Evolutionary conservation across 2,329 filamentous ascomycete genomes (phyloP), one percentile per base, ranked within the genome.

Genomic region (Ilyonectria mors-panacis): DNA sequence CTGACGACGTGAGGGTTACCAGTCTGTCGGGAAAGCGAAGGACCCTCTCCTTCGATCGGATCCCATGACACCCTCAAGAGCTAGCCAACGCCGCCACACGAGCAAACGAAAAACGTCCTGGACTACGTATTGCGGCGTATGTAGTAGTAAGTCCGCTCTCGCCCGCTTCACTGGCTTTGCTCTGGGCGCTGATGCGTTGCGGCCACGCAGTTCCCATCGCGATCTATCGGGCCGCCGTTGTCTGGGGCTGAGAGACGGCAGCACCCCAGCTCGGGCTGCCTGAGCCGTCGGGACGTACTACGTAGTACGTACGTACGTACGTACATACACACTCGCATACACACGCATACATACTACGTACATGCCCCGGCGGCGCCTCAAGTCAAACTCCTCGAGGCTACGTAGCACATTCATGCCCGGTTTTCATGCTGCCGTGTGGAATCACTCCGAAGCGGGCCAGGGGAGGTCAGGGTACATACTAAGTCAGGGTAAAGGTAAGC

Each of bases 1-100:
- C 47, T 66, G 57, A 63, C 45, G 59, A 68, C 57, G 66, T 58
- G 59, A 63, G 26, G 65, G 54, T 70, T 75, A 75, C 74, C 73
- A 73, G 65, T 67, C 73, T 68, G 69, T 73, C 68, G 72, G 73
- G 71, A 76, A 62, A 55, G 60, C 47, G 60, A 69, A 66, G 72
- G 61, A 47, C 59, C 55, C 61, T 56, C 59, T 59, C 64, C 48
- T 47, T 63, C 61, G 65, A 70, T 67, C 59, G 53, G 51, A 59
- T 62, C 71, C 50, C 63, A 59, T 67, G 65, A 53, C 26, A 28
- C 28, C 17, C 63, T 59, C 47, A 28, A 68, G 63, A 26, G 58
- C 51, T 55, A 56, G 65, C 17, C 53, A 68, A 28, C 21, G 23
- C 45, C 12, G 45, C 23, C 45, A 23, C 21, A 26, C 23, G 21